phyloP scores from a whole-genome alignment of 2,329 filamentous ascomycete genomes.

The Ascochyta pisi region DNA sequence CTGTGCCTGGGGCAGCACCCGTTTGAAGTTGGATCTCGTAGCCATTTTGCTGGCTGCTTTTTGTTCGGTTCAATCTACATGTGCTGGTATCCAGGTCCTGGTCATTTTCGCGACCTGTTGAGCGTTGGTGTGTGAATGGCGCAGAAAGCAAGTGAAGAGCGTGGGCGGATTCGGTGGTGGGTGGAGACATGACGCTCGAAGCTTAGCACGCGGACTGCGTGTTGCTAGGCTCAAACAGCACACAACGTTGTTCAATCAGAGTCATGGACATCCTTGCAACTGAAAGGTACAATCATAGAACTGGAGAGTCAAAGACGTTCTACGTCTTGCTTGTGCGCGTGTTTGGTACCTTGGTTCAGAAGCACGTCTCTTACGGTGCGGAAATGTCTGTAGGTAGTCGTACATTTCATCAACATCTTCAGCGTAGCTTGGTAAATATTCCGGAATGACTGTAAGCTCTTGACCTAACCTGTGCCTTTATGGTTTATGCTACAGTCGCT shows the following conservation, averaged over 20 bases:
- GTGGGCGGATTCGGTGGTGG: slow-evolving; percentile 18
- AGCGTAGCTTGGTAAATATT: too few species aligned
- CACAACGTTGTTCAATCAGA: background rate
- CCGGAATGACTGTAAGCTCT: too few species aligned
- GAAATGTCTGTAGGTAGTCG: too few species aligned
- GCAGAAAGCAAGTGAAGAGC: slow-evolving; percentile 11
- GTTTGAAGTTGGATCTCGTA: slow-evolving; percentile 59
- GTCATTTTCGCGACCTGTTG: slow-evolving; percentile 10
- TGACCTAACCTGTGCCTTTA: too few species aligned
- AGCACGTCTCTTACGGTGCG: background rate
- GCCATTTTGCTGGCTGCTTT: slow-evolving; percentile 30
- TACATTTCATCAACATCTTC: too few species aligned
- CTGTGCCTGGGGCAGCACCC: slow-evolving; percentile 44
- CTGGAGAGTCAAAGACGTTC: background rate
- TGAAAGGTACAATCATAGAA: background rate
- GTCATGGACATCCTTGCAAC: background rate
- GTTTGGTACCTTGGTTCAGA: background rate
- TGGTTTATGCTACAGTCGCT: too few species aligned
- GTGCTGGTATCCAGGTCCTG: background rate
- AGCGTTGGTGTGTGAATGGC: slow-evolving; percentile 1
- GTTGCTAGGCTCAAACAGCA: slow-evolving; percentile 11
- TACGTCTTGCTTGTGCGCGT: background rate
- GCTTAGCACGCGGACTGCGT: slow-evolving; percentile 23
- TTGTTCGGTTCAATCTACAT: slow-evolving; percentile 6
- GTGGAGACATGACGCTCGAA: slow-evolving; percentile 22